Evolutionary conservation across 2,329 filamentous ascomycete species (phyloP), one percentile per base, ranked within the genome.

Genomic region (Cladosporium velox): DNA sequence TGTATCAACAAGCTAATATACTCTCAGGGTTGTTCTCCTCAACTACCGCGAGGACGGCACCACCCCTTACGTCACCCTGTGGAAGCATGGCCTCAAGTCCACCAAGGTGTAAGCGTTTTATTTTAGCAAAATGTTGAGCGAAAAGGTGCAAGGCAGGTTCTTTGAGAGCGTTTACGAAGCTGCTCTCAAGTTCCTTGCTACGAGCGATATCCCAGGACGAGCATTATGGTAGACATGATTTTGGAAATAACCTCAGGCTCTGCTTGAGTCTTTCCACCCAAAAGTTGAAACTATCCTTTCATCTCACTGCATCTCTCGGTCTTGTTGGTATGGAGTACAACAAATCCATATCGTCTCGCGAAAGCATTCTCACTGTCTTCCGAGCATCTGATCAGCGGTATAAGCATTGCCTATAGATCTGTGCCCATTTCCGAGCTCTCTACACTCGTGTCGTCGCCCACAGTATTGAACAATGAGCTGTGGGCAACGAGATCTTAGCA

Each of bases 41-140:
- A 96, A 97, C 87, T 99, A 97, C 88, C 94, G 95, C 76, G 93
- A 97, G 80, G 95, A 98, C 76, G 95, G 95, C 80, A 81, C 90
- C 73, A 98, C 94, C 65, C 95, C 95, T 68, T 99, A 87, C 79
- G 85, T 96, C 75, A 91, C 88, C 72, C 83, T 96, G 84, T 98
- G 93, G 94, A 97, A 98, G 88, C 91, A 97, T 84, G 95, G 94
- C 77, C 82, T 98, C 71, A 85, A 83, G 74, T 90, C 90, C 84
- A 88, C 88, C 86, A 98, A 99, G 91, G 93, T 98, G 74, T 99
- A 94, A 65, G 55, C 57, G 44, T 24, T 57, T 64, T n/a, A 21
- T 18, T 15, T 30, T 6, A 57, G 47, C 57, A 77, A 47, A 21
- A 21, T 51, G 32, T 64, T 34, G 47, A 38, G 54, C 47, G 47